Evolutionary conservation across 306 rosid genomes (phyloP).

Genomic region (Ceratonia siliqua): DNA sequence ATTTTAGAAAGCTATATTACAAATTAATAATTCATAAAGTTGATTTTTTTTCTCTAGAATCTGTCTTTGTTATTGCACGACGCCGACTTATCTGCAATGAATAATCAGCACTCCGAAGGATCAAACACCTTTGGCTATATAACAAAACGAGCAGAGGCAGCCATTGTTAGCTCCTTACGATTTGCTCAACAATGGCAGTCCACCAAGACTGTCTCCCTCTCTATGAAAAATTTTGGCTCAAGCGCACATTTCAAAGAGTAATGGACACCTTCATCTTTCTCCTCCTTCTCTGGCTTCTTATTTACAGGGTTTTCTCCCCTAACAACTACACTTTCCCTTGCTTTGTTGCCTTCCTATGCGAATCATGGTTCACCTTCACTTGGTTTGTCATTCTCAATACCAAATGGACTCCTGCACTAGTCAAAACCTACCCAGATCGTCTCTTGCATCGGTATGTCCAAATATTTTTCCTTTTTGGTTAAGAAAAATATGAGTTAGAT

Average conservation of each 20-base stretch:
- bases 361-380: slow-evolving; percentile 58
- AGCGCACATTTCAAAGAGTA: slow-evolving; percentile 22
- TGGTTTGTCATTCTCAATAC: slow-evolving; percentile 40
- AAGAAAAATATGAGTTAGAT: too few relatives aligned
- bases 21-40: too few relatives aligned
- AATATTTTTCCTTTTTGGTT: too few relatives aligned
- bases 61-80: too few relatives aligned
- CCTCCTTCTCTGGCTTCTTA: slow-evolving; percentile 46
- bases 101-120: too few relatives aligned
- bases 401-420: slow-evolving; percentile 54
- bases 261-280: slow-evolving; percentile 36
- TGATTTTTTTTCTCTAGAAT: too few relatives aligned
- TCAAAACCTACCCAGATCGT: slow-evolving; percentile 44
- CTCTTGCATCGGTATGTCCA: slow-evolving; percentile 44
- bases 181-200: slow-evolving; percentile 8
- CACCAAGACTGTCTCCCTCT: slow-evolving; percentile 25
- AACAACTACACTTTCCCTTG: slow-evolving; percentile 39
- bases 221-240: slow-evolving; percentile 34
- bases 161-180: too few relatives aligned
- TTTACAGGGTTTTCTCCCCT: slow-evolving; percentile 37
- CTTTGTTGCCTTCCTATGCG: slow-evolving; percentile 61
- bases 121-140: too few relatives aligned
- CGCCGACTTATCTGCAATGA: too few relatives aligned
- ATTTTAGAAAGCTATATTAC: too few relatives aligned
- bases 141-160: too few relatives aligned